Evolutionary conservation across 306 rosid species (phyloP).

Genomic region (Gillenia trifoliata): DNA sequence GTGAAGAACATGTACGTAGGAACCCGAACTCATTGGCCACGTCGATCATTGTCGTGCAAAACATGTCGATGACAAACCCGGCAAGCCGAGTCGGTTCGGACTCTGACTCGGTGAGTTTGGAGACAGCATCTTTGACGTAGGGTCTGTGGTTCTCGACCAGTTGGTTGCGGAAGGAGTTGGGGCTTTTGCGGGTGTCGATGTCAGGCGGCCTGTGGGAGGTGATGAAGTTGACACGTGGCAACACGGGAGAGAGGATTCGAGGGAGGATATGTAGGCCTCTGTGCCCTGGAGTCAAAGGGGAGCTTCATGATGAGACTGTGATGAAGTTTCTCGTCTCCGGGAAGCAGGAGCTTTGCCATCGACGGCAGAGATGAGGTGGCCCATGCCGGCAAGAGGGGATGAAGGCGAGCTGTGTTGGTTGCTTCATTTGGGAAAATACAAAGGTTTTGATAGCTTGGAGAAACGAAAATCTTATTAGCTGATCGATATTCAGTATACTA

Average conservation of each 20-base stretch:
- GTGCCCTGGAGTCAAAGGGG: background rate
- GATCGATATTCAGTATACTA: no score
- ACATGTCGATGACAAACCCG: slow-evolving; percentile 42
- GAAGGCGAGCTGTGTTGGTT: slow-evolving; percentile 1
- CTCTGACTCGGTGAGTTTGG: background rate
- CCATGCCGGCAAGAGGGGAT: slow-evolving; percentile 5
- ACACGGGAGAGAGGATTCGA: background rate
- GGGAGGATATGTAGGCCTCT: background rate
- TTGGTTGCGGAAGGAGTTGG: background rate
- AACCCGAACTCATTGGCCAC: slow-evolving; percentile 43
- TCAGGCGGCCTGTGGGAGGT: no score
- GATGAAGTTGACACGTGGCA: background rate
- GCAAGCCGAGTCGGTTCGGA: slow-evolving; percentile 10
- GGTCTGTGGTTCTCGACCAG: slow-evolving; percentile 22
- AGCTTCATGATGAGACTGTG: background rate
- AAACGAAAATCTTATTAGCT: no score
- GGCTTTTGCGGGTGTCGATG: background rate
- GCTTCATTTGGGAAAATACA: background rate
- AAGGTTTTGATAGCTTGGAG: no score
- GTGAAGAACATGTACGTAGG: slow-evolving; percentile 47
- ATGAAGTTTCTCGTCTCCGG: background rate
- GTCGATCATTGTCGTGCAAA: slow-evolving; percentile 45
- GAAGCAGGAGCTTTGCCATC: slow-evolving; percentile 13
- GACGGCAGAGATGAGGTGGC: slow-evolving; percentile 16
- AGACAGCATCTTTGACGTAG: slow-evolving; percentile 21